phyloP scores from a whole-genome alignment of 78 protist species.

The Dictyostelium firmibasis region DNA sequence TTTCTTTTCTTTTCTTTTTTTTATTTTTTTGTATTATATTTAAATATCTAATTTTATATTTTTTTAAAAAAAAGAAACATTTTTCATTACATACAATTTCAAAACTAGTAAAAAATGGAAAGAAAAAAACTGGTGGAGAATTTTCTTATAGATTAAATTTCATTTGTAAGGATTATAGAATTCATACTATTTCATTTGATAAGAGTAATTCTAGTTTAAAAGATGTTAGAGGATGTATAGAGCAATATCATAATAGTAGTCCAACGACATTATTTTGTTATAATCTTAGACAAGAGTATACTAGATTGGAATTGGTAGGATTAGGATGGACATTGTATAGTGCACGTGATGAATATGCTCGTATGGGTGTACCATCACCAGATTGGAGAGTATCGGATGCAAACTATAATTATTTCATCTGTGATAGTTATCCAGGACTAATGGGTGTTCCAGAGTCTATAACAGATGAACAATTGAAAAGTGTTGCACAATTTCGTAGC shows the following conservation, averaged over 20 bases:
- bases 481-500: conserved; percentile 74
- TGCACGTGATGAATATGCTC: conserved; percentile 60
- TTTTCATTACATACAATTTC: conserved; percentile 52
- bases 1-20: background rate
- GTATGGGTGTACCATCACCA: conserved; percentile 83
- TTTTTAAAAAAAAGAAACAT: conserved; percentile 62
- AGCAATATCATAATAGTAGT: background rate
- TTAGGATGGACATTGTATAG: conserved; percentile 69
- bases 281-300: background rate
- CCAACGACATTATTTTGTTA: conserved; percentile 30
- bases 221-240: conserved; percentile 68
- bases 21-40: background rate
- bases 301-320: conserved; percentile 1
- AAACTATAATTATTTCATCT: conserved; percentile 67
- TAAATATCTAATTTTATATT: no score
- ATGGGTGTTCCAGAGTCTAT: conserved; percentile 73
- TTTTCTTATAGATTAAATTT: conserved; percentile 55
- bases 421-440: conserved; percentile 82
- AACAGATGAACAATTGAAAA: conserved; percentile 58
- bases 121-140: conserved; percentile 42
- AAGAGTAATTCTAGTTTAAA: conserved; percentile 15
- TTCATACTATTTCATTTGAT: conserved; percentile 48
- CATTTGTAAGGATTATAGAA: conserved; percentile 57
- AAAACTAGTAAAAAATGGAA: conserved; percentile 45
- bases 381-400: conserved; percentile 82